These are phyloP conservation scores for Calonectria honghensis DNA, from an alignment of 2,329 filamentous ascomycete genomes.

Conservation along the genomic window DNA sequence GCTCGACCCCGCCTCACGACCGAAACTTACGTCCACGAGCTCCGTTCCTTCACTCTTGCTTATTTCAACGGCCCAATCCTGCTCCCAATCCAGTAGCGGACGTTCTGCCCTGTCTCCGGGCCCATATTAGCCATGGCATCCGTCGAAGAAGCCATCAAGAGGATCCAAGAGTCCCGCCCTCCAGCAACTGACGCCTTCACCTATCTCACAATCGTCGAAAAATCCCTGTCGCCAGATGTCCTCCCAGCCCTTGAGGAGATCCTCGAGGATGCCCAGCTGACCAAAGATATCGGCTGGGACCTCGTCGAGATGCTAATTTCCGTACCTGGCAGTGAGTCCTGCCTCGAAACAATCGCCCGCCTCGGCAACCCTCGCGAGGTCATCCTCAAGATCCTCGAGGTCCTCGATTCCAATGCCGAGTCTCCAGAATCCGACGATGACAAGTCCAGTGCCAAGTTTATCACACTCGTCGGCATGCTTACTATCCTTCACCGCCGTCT, in stretches of 20 bases:
- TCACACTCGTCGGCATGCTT: constrained; percentile 82
- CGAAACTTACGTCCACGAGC: neutral
- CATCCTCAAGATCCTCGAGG: constrained; percentile 86
- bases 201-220: constrained; percentile 86
- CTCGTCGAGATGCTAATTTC: constrained; percentile 84
- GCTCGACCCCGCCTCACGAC: constrained; percentile 15
- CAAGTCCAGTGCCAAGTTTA: constrained; percentile 72
- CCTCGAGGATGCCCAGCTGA: constrained; percentile 80
- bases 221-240: constrained; percentile 80
- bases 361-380: constrained; percentile 89
- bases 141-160: constrained; percentile 64
- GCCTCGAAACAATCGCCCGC: constrained; percentile 83
- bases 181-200: constrained; percentile 80
- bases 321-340: constrained; percentile 80
- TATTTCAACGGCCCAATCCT: neutral
- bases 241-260: constrained; percentile 81
- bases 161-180: constrained; percentile 69
- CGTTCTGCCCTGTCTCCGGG: neutral
- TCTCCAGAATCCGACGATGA: constrained; percentile 61
- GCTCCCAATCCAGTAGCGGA: too few species aligned
- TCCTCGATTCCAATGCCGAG: constrained; percentile 73
- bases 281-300: constrained; percentile 89
- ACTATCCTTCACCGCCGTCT: constrained; percentile 83
- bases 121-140: constrained; percentile 54
- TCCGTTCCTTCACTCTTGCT: neutral